These are phyloP conservation scores for Chrysanthemum lavandulifolium DNA, from an alignment of 129 eudicot genomes.

Conservation along the genomic window DNA sequence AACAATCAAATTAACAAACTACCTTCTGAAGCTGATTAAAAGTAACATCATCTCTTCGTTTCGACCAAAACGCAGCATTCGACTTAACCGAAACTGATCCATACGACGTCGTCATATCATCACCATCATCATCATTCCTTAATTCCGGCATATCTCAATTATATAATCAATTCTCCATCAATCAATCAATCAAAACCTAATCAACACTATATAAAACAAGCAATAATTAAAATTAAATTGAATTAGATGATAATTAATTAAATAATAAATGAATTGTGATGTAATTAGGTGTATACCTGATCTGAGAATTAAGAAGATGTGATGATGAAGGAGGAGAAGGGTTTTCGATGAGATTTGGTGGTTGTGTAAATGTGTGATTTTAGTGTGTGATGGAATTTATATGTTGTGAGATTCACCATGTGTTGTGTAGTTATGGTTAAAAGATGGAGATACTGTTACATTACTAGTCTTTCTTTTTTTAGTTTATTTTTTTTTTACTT, in stretches of 20 bases:
- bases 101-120: constrained; percentile 42
- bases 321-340: constrained; percentile 44
- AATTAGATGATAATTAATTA: constrained; percentile 29
- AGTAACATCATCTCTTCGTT: constrained; percentile 68
- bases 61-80: constrained; percentile 64
- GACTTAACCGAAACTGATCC: constrained; percentile 53
- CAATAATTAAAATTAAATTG: not conserved
- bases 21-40: constrained; percentile 93
- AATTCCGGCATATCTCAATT: constrained; percentile 65
- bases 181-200: constrained; percentile 16
- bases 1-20: not conserved
- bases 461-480: constrained; percentile 19
- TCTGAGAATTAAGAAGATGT: constrained; percentile 40
- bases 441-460: constrained; percentile 35
- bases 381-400: constrained; percentile 21
- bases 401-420: constrained; percentile 26
- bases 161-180: constrained; percentile 33
- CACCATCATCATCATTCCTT: constrained; percentile 37
- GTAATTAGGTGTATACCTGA: too few relatives aligned
- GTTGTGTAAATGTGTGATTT: constrained; percentile 24
- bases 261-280: not conserved
- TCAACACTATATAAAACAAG: not conserved
- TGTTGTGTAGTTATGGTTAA: constrained; percentile 32
- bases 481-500: constrained; percentile 4
- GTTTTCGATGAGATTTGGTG: constrained; percentile 53